Conservation (phyloP, 257 asterid species). For the Lycium barbarum region DNA sequence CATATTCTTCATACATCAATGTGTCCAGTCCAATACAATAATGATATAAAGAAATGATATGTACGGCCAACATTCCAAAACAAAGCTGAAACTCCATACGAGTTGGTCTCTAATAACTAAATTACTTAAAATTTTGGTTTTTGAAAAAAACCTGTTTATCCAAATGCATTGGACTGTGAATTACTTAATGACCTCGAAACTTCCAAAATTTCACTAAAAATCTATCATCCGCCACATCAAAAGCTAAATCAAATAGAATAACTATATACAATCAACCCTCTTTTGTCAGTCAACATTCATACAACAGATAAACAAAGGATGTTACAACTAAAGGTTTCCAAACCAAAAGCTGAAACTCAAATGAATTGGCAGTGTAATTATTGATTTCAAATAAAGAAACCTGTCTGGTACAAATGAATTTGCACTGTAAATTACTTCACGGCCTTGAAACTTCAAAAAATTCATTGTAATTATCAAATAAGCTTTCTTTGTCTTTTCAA, state of each 20-base stretch:
- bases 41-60: neutral
- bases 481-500: neutral
- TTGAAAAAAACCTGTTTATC: neutral
- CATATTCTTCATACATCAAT: neutral
- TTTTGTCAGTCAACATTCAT: neutral
- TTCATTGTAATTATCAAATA: neutral
- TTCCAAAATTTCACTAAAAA: neutral
- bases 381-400: neutral
- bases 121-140: neutral
- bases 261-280: neutral
- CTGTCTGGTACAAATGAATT: neutral
- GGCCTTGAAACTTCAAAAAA: neutral
- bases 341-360: neutral
- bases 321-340: neutral
- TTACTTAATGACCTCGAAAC: neutral
- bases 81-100: neutral
- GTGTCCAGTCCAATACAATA: neutral
- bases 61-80: neutral
- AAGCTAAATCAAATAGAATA: constrained; percentile 5
- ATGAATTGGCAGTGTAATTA: neutral
- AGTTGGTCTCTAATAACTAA: neutral
- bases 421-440: neutral
- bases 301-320: neutral
- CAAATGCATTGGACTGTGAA: neutral
- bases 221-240: neutral